Percentiles rank a stretch among this genome's conserved stretches.
phyloP scores from a whole-genome alignment of 108 stramenopile genomes.

The Conticribra guillardii region DNA sequence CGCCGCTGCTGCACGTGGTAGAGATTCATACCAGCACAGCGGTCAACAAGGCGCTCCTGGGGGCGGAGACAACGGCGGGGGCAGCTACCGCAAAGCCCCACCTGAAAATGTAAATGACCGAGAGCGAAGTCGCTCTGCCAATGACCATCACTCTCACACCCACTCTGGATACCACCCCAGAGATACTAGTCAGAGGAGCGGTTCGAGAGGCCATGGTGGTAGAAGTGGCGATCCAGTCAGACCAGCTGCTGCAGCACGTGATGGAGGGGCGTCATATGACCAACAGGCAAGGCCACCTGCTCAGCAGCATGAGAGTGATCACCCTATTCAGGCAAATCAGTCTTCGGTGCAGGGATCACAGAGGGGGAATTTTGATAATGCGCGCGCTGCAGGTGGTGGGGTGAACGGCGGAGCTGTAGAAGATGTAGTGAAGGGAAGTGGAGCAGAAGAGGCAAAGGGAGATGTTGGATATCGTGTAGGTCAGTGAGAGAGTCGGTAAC shows the following conservation, averaged over 20 bases:
- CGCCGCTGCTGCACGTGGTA: too few species aligned
- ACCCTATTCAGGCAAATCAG: constrained; percentile 27
- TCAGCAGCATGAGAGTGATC: constrained; percentile 16
- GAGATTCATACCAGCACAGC: too few species aligned
- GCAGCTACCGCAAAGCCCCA: constrained; percentile 9
- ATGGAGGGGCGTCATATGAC: not conserved
- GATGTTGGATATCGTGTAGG: too few species aligned
- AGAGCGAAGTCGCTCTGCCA: constrained; percentile 6
- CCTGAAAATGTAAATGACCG: constrained; percentile 1
- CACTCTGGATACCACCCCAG: not conserved
- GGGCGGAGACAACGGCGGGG: constrained; percentile 10
- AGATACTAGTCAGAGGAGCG: constrained; percentile 39
- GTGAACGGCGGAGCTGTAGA: too few species aligned
- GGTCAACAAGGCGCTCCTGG: constrained; percentile 1
- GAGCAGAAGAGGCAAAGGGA: too few species aligned
- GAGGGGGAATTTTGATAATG: constrained; percentile 21
- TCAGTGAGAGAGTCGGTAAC: too few species aligned
- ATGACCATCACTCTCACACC: constrained; percentile 7
- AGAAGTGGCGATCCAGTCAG: too few species aligned
- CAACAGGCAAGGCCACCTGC: constrained; percentile 1
- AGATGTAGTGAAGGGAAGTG: too few species aligned
- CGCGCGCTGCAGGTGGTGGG: constrained; percentile 19
- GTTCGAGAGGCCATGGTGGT: constrained; percentile 39
- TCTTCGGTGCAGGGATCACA: too few species aligned
- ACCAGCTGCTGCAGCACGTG: too few species aligned